Percentiles rank a stretch among this genome's conserved stretches.
Evolutionary conservation across 2,329 filamentous ascomycete species (phyloP).

Genomic region (Pyrenophora graminea): DNA sequence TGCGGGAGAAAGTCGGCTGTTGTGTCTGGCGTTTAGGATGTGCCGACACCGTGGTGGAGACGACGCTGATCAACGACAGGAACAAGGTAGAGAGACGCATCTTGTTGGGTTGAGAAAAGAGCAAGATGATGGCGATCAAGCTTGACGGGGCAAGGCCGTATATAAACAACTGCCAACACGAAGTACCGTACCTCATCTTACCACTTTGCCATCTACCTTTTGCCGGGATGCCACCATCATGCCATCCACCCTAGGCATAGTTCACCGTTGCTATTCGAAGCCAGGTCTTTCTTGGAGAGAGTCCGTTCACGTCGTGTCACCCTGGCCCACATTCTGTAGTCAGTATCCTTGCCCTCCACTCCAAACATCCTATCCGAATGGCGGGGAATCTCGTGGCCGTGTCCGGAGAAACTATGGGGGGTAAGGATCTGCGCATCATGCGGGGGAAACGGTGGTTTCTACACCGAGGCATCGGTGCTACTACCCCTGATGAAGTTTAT

Average conservation of each 20-base stretch:
- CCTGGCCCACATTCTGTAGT: constrained; percentile 1
- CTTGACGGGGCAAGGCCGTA: neutral
- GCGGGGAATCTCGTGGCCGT: constrained; percentile 15
- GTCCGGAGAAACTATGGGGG: constrained; percentile 14
- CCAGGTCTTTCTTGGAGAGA: constrained; percentile 7
- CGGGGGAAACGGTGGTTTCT: constrained; percentile 15
- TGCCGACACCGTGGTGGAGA: constrained; percentile 24
- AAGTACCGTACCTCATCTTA: neutral
- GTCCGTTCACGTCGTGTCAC: constrained; percentile 6
- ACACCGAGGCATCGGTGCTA: constrained; percentile 8
- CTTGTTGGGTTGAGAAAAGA: constrained; percentile 19
- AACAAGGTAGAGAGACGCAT: constrained; percentile 39
- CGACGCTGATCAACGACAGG: constrained; percentile 23
- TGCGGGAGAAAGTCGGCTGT: constrained; percentile 36
- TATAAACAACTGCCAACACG: constrained; percentile 13
- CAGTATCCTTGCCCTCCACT: neutral
- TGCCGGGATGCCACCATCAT: neutral
- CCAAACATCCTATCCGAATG: constrained; percentile 5
- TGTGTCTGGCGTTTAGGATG: constrained; percentile 24
- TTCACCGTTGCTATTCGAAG: neutral
- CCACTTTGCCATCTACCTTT: neutral
- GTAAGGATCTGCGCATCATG: constrained; percentile 9
- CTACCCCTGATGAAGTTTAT: neutral
- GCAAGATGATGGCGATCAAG: constrained; percentile 6
- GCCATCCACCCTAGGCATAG: neutral